Percentiles rank a stretch among this genome's conserved stretches.
These are phyloP conservation scores for Suillus tomentosus DNA, from an alignment of 768 basidiomycete species.

Conservation along the genomic window DNA sequence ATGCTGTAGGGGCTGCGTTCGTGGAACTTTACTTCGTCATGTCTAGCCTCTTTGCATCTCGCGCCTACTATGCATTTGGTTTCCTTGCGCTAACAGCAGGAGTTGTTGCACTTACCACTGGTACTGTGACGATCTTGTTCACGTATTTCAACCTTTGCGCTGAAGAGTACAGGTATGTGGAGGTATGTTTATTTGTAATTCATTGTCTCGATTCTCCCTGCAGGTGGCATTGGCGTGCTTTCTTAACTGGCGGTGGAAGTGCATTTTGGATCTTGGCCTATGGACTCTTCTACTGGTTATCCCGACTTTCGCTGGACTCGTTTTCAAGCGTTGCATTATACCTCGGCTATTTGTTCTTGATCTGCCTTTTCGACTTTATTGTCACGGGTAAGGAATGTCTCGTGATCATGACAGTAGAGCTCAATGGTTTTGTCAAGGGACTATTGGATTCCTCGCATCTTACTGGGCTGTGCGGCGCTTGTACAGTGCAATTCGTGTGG, in stretches of 20 bases:
- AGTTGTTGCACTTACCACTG: constrained; percentile 84
- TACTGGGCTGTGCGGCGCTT: constrained; percentile 89
- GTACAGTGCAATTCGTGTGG: constrained; percentile 82
- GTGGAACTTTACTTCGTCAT: constrained; percentile 94
- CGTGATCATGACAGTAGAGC: constrained; percentile 7
- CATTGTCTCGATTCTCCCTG: neutral
- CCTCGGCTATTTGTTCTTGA: constrained; percentile 85
- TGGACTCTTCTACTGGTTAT: constrained; percentile 86
- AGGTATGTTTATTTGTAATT: neutral
- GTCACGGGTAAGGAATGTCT: constrained; percentile 64
- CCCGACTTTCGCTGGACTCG: constrained; percentile 83
- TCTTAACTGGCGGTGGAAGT: constrained; percentile 89
- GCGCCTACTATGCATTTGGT: constrained; percentile 95
- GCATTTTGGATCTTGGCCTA: constrained; percentile 85
- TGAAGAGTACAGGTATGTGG: constrained; percentile 83
- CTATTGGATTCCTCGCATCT: constrained; percentile 88
- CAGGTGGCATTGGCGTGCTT: constrained; percentile 97
- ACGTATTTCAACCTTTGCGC: constrained; percentile 92
- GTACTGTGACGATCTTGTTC: constrained; percentile 87
- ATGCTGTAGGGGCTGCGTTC: constrained; percentile 79
- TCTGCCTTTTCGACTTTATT: constrained; percentile 84
- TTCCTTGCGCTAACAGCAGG: constrained; percentile 87
- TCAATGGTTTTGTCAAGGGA: constrained; percentile 49
- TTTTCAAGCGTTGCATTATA: constrained; percentile 82
- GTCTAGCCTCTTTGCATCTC: constrained; percentile 87